Evolutionary conservation across 805 yeast species (phyloP).

Genomic region (Ogataea allantospora): DNA sequence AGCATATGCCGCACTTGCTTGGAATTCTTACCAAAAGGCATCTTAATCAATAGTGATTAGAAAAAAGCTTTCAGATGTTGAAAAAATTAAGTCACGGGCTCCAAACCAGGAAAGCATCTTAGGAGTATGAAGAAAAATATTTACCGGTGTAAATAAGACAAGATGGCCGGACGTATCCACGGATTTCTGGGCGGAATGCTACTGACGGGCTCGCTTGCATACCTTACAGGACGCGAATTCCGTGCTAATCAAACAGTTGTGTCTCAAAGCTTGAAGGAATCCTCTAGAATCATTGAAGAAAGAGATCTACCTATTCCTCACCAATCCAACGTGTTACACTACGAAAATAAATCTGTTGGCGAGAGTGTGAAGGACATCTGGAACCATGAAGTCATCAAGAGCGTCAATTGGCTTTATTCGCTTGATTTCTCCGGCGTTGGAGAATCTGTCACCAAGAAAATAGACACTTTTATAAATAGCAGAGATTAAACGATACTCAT

Average conservation of each 20-base stretch:
- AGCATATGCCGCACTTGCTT: conserved; percentile 56
- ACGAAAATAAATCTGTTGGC: conserved; percentile 43
- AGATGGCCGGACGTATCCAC: conserved; percentile 46
- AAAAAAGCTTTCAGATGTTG: conserved; percentile 1
- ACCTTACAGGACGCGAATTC: conserved; percentile 59
- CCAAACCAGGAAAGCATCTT: conserved; percentile 3
- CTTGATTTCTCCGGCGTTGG: conserved; percentile 22
- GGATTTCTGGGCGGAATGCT: conserved; percentile 62
- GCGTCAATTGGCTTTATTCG: conserved; percentile 62
- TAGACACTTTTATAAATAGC: conserved; percentile 14
- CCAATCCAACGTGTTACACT: conserved; percentile 42
- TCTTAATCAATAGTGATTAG: conserved; percentile 8
- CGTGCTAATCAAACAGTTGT: conserved; percentile 46
- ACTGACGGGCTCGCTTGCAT: conserved; percentile 60
- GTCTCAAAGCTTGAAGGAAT: conserved; percentile 44
- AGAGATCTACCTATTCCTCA: conserved; percentile 50
- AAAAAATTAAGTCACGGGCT: conserved; percentile 7
- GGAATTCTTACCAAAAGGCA: conserved; percentile 42
- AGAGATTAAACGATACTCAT: conserved; percentile 7
- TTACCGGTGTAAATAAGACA: background rate
- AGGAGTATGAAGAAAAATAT: conserved; percentile 1
- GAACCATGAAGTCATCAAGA: conserved; percentile 68
- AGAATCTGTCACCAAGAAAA: conserved; percentile 12
- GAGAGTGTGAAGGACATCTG: conserved; percentile 77
- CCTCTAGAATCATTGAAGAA: conserved; percentile 51